These are phyloP conservation scores for Biscogniauxia mediterranea DNA, from an alignment of 2,329 filamentous ascomycete genomes.

Conservation along the genomic window DNA sequence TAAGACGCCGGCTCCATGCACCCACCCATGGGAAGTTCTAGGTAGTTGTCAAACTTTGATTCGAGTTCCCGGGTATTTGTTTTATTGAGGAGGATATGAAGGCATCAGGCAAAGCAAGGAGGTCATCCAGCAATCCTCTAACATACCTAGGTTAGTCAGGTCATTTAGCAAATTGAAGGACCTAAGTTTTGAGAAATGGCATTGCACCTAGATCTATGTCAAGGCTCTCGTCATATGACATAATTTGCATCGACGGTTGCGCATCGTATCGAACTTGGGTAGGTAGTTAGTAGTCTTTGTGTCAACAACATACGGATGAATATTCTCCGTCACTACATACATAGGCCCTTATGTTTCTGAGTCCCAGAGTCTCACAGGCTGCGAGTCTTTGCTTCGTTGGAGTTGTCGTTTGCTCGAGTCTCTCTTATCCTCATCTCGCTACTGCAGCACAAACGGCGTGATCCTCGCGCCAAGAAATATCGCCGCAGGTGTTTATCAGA, in stretches of 20 bases:
- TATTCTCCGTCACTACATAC: no score
- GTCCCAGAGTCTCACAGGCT: neutral
- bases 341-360: no score
- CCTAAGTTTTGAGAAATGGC: neutral
- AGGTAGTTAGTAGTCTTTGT: no score
- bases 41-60: slow-evolving; percentile 10
- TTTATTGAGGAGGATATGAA: neutral
- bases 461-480: slow-evolving; percentile 18
- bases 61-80: neutral
- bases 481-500: slow-evolving; percentile 15
- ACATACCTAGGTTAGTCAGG: no score
- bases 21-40: neutral
- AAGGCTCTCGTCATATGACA: neutral
- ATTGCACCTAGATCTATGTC: neutral
- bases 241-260: neutral
- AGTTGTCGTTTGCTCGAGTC: slow-evolving; percentile 14
- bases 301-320: no score
- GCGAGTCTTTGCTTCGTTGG: slow-evolving; percentile 4
- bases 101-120: neutral
- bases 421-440: slow-evolving; percentile 17
- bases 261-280: neutral
- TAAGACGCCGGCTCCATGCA: slow-evolving; percentile 6
- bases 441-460: slow-evolving; percentile 15
- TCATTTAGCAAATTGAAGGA: neutral
- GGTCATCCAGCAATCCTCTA: neutral